Base-by-base conservation (phyloP, 1,284 basidiomycete species). In the Chalciporus sp. region DNA sequence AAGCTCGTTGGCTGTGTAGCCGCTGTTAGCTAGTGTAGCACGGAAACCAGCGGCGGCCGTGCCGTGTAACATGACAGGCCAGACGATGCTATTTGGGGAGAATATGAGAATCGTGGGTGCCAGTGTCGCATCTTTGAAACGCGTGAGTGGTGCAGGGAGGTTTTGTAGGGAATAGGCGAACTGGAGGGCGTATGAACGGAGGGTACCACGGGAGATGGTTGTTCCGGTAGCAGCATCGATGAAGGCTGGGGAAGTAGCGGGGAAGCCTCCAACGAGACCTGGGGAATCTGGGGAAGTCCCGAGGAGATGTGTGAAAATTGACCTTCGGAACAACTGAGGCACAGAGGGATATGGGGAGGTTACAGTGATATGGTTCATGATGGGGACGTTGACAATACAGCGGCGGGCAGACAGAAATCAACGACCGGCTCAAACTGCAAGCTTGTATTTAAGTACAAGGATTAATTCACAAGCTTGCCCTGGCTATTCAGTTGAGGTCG, bases 181-280 rank as follows among this genome's bases (percentile, higher is more conserved):
- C 19, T 78, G 68, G 26, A 72, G 64, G 29, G 71, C 64, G 7
- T 62, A 68, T 0, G 65, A 61, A 49, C 78, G 79, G 20, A 88
- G 68, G 27, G 81, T 76, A 0, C 64, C 79, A 16, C 90, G 80
- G 0, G 86, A 78, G 26, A 92, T 58, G 2, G 75, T 74, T 1
- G 76, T 71, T 0, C 82, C 86, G 0, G 86, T 80, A 1, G 72
- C 68, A 0, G 85, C 85, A 61, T 93, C 90, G 51, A 91, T 77
- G 66, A 84, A 90, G 0, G 88, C 88, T 7, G 79, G 77, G 2
- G 70, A 59, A 3, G 70, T 61, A 0, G 66, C 76, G 1, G 76
- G 73, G 58, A 73, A 80, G 14, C 70, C 68, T 20, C 79, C 79
- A 28, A 83, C 68, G 40, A 68, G 61, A 11, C 61, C 57, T 3